These are phyloP conservation scores for Lentinus tigrinus DNA, from an alignment of 768 basidiomycete genomes.

Conservation along the genomic window DNA sequence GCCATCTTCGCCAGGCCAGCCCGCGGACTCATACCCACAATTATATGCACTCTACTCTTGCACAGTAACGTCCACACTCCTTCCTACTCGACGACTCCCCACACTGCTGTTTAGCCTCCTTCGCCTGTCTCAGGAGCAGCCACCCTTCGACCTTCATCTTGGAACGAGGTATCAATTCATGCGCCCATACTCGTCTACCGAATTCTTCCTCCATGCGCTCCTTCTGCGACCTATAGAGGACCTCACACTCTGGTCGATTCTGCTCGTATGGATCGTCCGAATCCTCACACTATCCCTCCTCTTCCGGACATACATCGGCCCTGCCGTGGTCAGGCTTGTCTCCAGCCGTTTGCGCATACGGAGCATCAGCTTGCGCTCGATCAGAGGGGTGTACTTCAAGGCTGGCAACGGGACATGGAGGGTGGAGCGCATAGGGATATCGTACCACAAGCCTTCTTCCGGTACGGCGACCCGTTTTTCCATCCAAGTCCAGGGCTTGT, in stretches of 20 bases:
- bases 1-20: background rate
- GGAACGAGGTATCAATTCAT: background rate
- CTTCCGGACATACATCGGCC: constrained; percentile 64
- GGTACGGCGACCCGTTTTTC: constrained; percentile 56
- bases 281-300: constrained; percentile 54
- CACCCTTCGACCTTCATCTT: background rate
- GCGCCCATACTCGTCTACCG: background rate
- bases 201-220: constrained; percentile 20
- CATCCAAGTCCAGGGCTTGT: constrained; percentile 61
- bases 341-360: constrained; percentile 64
- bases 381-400: constrained; percentile 72
- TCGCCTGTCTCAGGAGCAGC: background rate
- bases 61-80: constrained; percentile 9
- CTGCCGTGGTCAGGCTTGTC: constrained; percentile 57
- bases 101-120: background rate
- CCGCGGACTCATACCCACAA: background rate
- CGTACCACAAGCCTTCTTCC: constrained; percentile 53
- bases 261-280: constrained; percentile 51
- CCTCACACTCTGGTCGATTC: constrained; percentile 32
- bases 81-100: background rate
- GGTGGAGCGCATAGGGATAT: constrained; percentile 64
- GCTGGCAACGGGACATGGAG: constrained; percentile 52
- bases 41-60: constrained; percentile 4
- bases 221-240: constrained; percentile 18
- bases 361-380: constrained; percentile 74